These are phyloP conservation scores for Osmozyma mogii DNA, from an alignment of 805 yeast genomes.

Conservation along the genomic window DNA sequence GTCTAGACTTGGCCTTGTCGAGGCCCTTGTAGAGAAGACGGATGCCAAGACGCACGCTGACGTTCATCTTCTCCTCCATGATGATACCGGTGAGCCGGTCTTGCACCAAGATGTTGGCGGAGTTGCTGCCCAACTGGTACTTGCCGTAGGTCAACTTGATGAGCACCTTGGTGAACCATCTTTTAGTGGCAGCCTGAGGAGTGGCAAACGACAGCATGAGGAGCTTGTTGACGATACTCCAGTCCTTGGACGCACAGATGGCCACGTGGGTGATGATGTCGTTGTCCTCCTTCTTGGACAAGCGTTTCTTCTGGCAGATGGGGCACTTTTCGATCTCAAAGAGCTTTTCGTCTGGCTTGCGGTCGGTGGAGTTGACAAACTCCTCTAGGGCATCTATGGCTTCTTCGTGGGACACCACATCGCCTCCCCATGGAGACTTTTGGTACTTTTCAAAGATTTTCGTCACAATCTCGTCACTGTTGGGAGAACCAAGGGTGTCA, in stretches of 20 bases:
- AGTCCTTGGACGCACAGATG: conserved; percentile 71
- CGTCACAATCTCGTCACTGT: conserved; percentile 46
- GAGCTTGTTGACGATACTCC: conserved; percentile 60
- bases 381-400: conserved; percentile 40
- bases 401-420: conserved; percentile 36
- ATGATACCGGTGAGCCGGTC: conserved; percentile 84
- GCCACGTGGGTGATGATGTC: conserved; percentile 86
- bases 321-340: conserved; percentile 73
- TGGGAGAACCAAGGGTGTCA: conserved; percentile 50
- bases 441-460: conserved; percentile 41
- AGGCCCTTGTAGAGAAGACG: conserved; percentile 74
- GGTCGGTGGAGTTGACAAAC: conserved; percentile 17
- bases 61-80: conserved; percentile 89
- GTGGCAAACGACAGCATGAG: conserved; percentile 68
- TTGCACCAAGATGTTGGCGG: conserved; percentile 91
- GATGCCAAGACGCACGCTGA: conserved; percentile 82
- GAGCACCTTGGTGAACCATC: conserved; percentile 81
- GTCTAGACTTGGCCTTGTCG: conserved; percentile 48
- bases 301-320: conserved; percentile 57
- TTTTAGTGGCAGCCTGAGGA: conserved; percentile 70
- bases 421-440: conserved; percentile 48
- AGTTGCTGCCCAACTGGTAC: conserved; percentile 72
- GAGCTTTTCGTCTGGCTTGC: conserved; percentile 27
- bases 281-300: conserved; percentile 43
- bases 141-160: conserved; percentile 85